Evolutionary conservation across 2,329 filamentous ascomycete genomes (phyloP), one percentile per base, ranked within the genome.

Genomic region (Ophiostoma himal-ulmi): DNA sequence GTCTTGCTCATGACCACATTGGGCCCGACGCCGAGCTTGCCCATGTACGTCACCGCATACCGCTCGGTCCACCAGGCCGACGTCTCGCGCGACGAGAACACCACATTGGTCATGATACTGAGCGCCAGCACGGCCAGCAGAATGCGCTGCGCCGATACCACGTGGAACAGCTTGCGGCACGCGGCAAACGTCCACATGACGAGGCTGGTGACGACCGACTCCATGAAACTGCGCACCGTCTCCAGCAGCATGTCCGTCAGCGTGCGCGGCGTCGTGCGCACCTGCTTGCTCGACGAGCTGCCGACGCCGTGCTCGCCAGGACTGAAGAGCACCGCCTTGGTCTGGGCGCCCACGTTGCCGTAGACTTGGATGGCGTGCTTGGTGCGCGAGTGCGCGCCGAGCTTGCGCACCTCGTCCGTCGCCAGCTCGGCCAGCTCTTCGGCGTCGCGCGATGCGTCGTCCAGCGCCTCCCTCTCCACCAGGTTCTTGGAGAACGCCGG

Each of bases 61-160:
- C 93, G 87, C 80, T 98, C 94, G 65, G 87, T 85, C 91, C 92
- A 97, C 93, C 93, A 98, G 1, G 86, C 83, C 75, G 89, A 88
- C 7, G 87, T 86, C 77, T 92, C 89, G 73, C 89, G 87, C 14
- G 90, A 91, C 0, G 91, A 89, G 76, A 94, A 88, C 74, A 93
- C 84, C 30, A 90, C 79, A 76, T 98, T 98, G 67, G 88, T 84
- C 13, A 92, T 76, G 14, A 88, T 79, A 76, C 93, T 97, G 39
- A 90, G 75, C 0, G 83, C 82, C 22, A 98, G 83, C 17, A 94
- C 78, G 2, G 83, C 76, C 39, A 98, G 80, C 5, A 98, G 86
- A 26, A 97, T 77, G 57, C 89, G 86, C 77, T 98, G 88, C 11
- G 92, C 91, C 39, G 86, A 89, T 54, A 89, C 79, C 4, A 93